phyloP scores from a whole-genome alignment of 805 yeast genomes.

The Hermanozyma aechmeae region DNA sequence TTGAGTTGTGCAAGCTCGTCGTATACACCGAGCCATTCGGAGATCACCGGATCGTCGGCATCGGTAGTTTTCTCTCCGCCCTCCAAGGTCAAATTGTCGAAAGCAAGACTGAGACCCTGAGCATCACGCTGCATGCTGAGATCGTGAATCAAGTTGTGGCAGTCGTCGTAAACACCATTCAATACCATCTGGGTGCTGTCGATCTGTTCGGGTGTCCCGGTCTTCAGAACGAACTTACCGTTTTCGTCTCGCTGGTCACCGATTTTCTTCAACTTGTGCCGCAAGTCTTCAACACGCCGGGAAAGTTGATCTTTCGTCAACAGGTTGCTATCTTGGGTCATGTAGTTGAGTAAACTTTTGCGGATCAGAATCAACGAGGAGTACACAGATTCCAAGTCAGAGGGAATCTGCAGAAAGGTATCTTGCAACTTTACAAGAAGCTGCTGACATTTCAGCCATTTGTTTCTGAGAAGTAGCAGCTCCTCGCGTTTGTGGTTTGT shows the following conservation, averaged over 20 bases:
- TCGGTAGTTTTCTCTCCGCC: slow-evolving; percentile 15
- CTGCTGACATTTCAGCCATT: slow-evolving; percentile 53
- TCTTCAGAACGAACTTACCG: slow-evolving; percentile 38
- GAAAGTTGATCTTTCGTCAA: not conserved
- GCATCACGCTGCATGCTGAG: slow-evolving; percentile 37
- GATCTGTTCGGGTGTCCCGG: slow-evolving; percentile 13
- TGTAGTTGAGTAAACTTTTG: slow-evolving; percentile 41
- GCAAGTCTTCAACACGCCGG: slow-evolving; percentile 1
- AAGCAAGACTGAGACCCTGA: slow-evolving; percentile 12
- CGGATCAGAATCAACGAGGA: slow-evolving; percentile 56
- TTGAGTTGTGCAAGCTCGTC: slow-evolving; percentile 56
- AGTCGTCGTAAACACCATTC: slow-evolving; percentile 75
- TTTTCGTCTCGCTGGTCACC: slow-evolving; percentile 39
- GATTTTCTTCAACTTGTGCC: slow-evolving; percentile 15
- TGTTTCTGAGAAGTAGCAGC: slow-evolving; percentile 50
- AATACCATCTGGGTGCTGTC: slow-evolving; percentile 37
- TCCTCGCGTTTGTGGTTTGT: slow-evolving; percentile 43
- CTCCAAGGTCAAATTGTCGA: slow-evolving; percentile 14
- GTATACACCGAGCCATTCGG: slow-evolving; percentile 30
- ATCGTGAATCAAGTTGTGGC: slow-evolving; percentile 67
- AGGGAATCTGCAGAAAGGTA: slow-evolving; percentile 34
- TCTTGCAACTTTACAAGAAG: slow-evolving; percentile 50
- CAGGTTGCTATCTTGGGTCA: slow-evolving; percentile 10
- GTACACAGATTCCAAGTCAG: slow-evolving; percentile 34
- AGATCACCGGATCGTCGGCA: not conserved